phyloP scores from a whole-genome alignment of 2,329 filamentous ascomycete genomes.

The Cladosporium sp. region DNA sequence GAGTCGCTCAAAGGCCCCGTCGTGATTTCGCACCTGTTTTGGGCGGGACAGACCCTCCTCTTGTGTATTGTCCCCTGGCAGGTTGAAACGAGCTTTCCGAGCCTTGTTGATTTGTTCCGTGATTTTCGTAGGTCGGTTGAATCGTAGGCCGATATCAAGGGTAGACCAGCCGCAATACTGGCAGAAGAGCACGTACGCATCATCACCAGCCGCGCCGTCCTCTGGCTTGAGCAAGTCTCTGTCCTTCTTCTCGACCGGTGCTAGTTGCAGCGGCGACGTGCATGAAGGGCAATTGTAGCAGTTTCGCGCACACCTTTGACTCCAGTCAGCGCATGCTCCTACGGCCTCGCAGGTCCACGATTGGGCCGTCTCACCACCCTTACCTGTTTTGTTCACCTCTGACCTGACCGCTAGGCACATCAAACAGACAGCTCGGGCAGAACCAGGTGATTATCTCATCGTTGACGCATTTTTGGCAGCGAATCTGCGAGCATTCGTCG shows the following conservation, averaged over 20 bases:
- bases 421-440: slow-evolving; percentile 92
- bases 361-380: slow-evolving; percentile 55
- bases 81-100: slow-evolving; percentile 31
- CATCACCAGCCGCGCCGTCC: slow-evolving; percentile 25
- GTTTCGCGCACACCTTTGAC: slow-evolving; percentile 68
- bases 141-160: slow-evolving; percentile 83
- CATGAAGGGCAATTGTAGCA: slow-evolving; percentile 96
- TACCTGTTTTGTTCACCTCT: slow-evolving; percentile 81
- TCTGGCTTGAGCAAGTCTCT: slow-evolving; percentile 17
- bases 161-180: slow-evolving; percentile 93
- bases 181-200: slow-evolving; percentile 74
- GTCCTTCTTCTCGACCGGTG: slow-evolving; percentile 59
- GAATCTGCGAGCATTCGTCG: slow-evolving; percentile 95
- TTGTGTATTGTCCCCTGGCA: slow-evolving; percentile 44
- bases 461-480: slow-evolving; percentile 85
- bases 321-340: slow-evolving; percentile 21
- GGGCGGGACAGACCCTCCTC: slow-evolving; percentile 42
- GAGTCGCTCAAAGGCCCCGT: slow-evolving; percentile 61
- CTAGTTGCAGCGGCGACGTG: slow-evolving; percentile 75
- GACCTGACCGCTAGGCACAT: slow-evolving; percentile 89
- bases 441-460: slow-evolving; percentile 96
- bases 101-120: slow-evolving; percentile 61
- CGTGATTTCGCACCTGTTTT: slow-evolving; percentile 53
- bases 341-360: slow-evolving; percentile 19
- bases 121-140: slow-evolving; percentile 83